phyloP scores from a whole-genome alignment of 352 stramenopile species.

The Globisporangium iwayamae region DNA sequence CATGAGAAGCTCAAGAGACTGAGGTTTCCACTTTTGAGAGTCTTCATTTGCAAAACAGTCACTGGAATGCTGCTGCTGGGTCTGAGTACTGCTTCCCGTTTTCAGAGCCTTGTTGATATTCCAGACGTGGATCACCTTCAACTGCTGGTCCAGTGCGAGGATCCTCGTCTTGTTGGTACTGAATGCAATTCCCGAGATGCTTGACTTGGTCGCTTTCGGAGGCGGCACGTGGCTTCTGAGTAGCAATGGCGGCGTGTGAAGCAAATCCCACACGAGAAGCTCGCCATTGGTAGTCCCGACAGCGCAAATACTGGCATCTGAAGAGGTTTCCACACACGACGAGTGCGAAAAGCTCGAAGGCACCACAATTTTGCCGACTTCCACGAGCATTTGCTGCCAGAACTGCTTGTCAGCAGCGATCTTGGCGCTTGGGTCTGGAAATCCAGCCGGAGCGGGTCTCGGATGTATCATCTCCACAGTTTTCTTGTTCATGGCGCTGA shows the following conservation, averaged over 20 bases:
- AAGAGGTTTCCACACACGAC: constrained; percentile 33
- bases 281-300: constrained; percentile 33
- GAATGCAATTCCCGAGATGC: constrained; percentile 28
- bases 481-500: background rate
- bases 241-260: constrained; percentile 17
- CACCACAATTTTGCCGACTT: constrained; percentile 17
- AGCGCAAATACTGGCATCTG: constrained; percentile 21
- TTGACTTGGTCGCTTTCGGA: constrained; percentile 23
- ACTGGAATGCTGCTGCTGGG: constrained; percentile 23
- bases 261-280: constrained; percentile 32
- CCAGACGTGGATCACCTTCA: constrained; percentile 26
- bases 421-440: background rate
- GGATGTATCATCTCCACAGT: background rate
- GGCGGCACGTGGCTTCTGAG: constrained; percentile 18
- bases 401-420: constrained; percentile 19
- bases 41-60: constrained; percentile 33
- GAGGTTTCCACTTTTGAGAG: constrained; percentile 32
- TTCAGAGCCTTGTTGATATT: constrained; percentile 17
- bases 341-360: constrained; percentile 20
- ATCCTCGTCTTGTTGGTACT: constrained; percentile 13
- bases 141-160: constrained; percentile 25
- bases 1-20: constrained; percentile 23
- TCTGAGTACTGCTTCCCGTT: constrained; percentile 9
- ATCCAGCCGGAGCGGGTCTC: background rate
- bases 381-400: constrained; percentile 29